These are phyloP conservation scores for Russula sp. DNA, from an alignment of 768 basidiomycete genomes.

Conservation along the genomic window DNA sequence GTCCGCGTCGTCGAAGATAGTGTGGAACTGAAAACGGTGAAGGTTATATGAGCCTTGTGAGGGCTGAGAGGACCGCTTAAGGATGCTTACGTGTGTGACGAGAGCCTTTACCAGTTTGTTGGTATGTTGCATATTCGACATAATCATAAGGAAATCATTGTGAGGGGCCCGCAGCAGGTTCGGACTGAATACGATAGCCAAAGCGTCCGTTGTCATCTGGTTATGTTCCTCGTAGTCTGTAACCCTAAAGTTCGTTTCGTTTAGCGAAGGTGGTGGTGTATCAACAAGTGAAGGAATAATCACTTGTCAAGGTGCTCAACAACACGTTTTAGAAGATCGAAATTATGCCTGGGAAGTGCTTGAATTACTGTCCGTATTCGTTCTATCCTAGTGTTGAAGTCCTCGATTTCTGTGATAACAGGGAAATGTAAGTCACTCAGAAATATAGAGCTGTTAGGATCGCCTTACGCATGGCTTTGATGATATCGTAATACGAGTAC, in stretches of 20 bases:
- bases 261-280: neutral
- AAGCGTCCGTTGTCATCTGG: slow-evolving; percentile 81
- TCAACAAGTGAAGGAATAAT: neutral
- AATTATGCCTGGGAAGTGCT: slow-evolving; percentile 61
- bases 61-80: slow-evolving; percentile 25
- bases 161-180: slow-evolving; percentile 71
- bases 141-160: slow-evolving; percentile 69
- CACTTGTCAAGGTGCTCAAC: slow-evolving; percentile 78
- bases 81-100: slow-evolving; percentile 66
- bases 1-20: slow-evolving; percentile 68
- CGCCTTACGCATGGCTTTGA: slow-evolving; percentile 58
- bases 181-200: slow-evolving; percentile 82
- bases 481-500: slow-evolving; percentile 56
- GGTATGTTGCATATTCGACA: slow-evolving; percentile 56
- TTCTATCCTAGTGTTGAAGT: slow-evolving; percentile 56
- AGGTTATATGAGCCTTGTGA: neutral
- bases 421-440: neutral
- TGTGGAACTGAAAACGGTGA: slow-evolving; percentile 37
- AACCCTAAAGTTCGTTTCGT: slow-evolving; percentile 40
- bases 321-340: slow-evolving; percentile 71
- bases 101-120: slow-evolving; percentile 34
- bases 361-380: slow-evolving; percentile 64
- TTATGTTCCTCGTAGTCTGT: slow-evolving; percentile 84
- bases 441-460: neutral
- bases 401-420: slow-evolving; percentile 48